These are phyloP conservation scores for Pelargonium citronellum DNA, from an alignment of 441 rosid species.

Conservation along the genomic window DNA sequence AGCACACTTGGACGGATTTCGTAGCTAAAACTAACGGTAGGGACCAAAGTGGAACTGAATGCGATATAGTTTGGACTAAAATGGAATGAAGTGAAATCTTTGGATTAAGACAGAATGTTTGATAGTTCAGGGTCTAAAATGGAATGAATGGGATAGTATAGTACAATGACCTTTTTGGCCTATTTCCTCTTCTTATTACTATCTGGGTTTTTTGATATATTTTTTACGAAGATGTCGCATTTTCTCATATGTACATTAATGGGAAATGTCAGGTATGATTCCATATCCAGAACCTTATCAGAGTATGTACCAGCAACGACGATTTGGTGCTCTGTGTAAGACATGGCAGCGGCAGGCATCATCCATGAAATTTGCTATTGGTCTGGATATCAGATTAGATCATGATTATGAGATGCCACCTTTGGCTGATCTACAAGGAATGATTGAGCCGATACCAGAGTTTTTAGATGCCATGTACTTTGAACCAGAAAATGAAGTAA, in stretches of 20 bases:
- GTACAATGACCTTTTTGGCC: no score
- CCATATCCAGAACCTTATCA: slow-evolving; percentile 85
- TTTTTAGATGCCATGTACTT: slow-evolving; percentile 66
- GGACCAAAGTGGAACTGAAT: no score
- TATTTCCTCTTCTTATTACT: slow-evolving; percentile 5
- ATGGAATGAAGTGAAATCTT: no score
- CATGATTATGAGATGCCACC: slow-evolving; percentile 73
- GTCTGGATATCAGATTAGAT: slow-evolving; percentile 62
- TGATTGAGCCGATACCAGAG: slow-evolving; percentile 65
- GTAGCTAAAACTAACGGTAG: no score
- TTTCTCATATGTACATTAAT: slow-evolving; percentile 22
- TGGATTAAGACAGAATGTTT: no score
- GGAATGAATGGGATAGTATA: no score
- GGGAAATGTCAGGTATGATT: slow-evolving; percentile 51
- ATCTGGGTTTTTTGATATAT: slow-evolving; percentile 22
- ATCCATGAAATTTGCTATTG: slow-evolving; percentile 47
- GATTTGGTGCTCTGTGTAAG: slow-evolving; percentile 68
- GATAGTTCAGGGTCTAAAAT: no score
- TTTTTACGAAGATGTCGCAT: slow-evolving; percentile 20
- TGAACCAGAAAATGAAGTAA: slow-evolving; percentile 66
- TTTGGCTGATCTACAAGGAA: slow-evolving; percentile 63
- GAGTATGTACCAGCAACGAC: slow-evolving; percentile 62
- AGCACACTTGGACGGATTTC: no score
- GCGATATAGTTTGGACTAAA: no score
- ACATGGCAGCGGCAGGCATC: slow-evolving; percentile 75